phyloP scores from a whole-genome alignment of 2,329 filamentous ascomycete genomes.

The Fusarium sp. region DNA sequence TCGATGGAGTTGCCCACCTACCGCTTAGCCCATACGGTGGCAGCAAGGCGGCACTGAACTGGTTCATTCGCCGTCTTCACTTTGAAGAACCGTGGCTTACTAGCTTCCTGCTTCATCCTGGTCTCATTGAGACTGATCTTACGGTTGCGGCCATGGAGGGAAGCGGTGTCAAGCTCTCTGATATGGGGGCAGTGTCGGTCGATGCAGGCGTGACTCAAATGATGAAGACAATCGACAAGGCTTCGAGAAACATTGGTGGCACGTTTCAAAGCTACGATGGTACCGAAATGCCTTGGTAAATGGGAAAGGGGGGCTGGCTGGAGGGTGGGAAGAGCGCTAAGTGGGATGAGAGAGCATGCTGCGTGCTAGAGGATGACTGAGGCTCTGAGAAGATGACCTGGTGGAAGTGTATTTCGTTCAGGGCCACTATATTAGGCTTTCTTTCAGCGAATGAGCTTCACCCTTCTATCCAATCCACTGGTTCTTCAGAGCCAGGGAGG shows the following conservation, averaged over 20 bases:
- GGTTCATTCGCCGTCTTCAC: conserved; percentile 26
- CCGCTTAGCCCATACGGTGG: conserved; percentile 7
- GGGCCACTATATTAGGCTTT: too few species aligned
- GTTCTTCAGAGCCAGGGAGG: too few species aligned
- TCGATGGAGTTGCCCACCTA: not conserved
- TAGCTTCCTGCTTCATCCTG: conserved; percentile 19
- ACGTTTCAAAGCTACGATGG: conserved; percentile 6
- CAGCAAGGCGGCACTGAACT: conserved; percentile 34
- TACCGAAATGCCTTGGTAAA: not conserved
- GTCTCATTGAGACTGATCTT: conserved; percentile 9
- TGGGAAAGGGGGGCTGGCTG: not conserved
- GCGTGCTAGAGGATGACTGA: too few species aligned
- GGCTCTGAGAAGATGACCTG: too few species aligned
- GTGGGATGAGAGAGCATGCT: too few species aligned
- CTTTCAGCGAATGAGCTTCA: too few species aligned
- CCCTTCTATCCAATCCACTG: too few species aligned
- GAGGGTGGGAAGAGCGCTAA: too few species aligned
- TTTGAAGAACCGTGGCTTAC: conserved; percentile 44
- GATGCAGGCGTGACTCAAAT: conserved; percentile 2
- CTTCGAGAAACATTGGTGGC: not conserved
- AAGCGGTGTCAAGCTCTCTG: not conserved
- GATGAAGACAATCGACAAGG: not conserved
- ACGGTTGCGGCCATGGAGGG: not conserved
- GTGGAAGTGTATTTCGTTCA: too few species aligned
- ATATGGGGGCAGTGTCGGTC: not conserved